Conservation (phyloP, 75 land plant species). For the Isoetes taiwanensis region DNA sequence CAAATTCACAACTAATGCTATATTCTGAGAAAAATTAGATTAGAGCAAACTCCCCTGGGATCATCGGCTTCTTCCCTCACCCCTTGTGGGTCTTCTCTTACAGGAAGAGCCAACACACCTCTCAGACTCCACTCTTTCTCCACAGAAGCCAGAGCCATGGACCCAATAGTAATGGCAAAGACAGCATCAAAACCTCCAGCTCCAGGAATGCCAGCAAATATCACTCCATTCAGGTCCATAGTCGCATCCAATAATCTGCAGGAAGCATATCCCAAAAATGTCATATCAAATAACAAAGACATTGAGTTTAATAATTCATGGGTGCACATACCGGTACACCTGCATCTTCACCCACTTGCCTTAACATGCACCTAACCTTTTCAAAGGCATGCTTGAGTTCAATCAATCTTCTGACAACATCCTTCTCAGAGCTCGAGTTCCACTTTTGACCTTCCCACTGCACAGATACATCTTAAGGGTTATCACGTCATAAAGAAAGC, state of each 20-base stretch:
- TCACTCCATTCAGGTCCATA: constrained; percentile 73
- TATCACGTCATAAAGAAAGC: no score
- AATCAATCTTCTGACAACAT: constrained; percentile 41
- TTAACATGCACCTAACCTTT: constrained; percentile 47
- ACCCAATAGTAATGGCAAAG: constrained; percentile 71
- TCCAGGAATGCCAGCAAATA: constrained; percentile 95
- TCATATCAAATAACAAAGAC: no score
- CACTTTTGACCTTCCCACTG: constrained; percentile 47
- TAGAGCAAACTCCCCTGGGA: no score
- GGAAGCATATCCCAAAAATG: no score
- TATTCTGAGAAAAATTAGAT: no score
- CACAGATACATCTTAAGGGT: no score
- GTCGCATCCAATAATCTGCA: constrained; percentile 75
- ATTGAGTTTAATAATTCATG: no score
- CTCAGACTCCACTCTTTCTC: constrained; percentile 51
- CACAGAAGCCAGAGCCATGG: constrained; percentile 27
- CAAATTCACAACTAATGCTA: no score
- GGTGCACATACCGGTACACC: constrained; percentile 79
- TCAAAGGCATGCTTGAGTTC: constrained; percentile 63
- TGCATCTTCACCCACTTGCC: constrained; percentile 84
- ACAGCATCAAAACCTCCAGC: constrained; percentile 98
- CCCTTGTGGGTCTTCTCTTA: constrained; percentile 78
- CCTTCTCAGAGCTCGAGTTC: constrained; percentile 14
- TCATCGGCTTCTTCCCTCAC: constrained; percentile 55
- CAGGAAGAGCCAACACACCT: constrained; percentile 62